Evolutionary conservation across 2,329 filamentous ascomycete genomes (phyloP).

Genomic region (Torrubiellomyces zombiae): DNA sequence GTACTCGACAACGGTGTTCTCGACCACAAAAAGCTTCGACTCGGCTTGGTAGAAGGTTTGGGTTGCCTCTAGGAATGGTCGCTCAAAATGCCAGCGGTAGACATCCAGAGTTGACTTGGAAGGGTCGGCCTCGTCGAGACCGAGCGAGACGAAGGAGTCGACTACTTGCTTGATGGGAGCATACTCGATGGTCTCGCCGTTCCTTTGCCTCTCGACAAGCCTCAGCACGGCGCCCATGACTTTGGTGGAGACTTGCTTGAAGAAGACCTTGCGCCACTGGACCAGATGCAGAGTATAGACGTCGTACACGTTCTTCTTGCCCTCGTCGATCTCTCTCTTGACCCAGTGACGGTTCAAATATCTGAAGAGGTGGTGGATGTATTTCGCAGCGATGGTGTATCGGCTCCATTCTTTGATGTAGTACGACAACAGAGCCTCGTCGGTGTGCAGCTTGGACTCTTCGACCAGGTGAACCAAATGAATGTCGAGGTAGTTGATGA

Average conservation of each 20-base stretch:
- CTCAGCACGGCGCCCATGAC: constrained; percentile 93
- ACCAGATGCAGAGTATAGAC: constrained; percentile 95
- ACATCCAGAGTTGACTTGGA: constrained; percentile 91
- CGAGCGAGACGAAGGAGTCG: constrained; percentile 88
- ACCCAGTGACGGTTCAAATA: constrained; percentile 99
- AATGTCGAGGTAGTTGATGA: constrained; percentile 66
- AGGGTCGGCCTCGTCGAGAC: constrained; percentile 81
- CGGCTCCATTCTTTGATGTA: constrained; percentile 96
- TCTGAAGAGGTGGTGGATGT: constrained; percentile 90
- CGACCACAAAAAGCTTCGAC: constrained; percentile 83
- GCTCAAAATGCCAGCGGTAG: constrained; percentile 84
- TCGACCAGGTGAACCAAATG: constrained; percentile 59
- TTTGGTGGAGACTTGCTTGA: constrained; percentile 63
- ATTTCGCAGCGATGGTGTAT: constrained; percentile 90
- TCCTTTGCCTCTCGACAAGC: constrained; percentile 90
- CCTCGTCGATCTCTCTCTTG: constrained; percentile 95
- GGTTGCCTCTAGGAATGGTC: constrained; percentile 77
- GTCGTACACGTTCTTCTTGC: constrained; percentile 95
- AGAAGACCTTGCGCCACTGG: constrained; percentile 87
- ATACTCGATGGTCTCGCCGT: constrained; percentile 95
- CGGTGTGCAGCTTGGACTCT: constrained; percentile 62
- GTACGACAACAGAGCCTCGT: constrained; percentile 78
- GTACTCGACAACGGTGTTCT: constrained; percentile 96
- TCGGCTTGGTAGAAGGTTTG: constrained; percentile 77
- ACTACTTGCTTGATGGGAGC: constrained; percentile 94